These are phyloP conservation scores for Glycine latifolia DNA, from an alignment of 306 rosid genomes.

Conservation along the genomic window DNA sequence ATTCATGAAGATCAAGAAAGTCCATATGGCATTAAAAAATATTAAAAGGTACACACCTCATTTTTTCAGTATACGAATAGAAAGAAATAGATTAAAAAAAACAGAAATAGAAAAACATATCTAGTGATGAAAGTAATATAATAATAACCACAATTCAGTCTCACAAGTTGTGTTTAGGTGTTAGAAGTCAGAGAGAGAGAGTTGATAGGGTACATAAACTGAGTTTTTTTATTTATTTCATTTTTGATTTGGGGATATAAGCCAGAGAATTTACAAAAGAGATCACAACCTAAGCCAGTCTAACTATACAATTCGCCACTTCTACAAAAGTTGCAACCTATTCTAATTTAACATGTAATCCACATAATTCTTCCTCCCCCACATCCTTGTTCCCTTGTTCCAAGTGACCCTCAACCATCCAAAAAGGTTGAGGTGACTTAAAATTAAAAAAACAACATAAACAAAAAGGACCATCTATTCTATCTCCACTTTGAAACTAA, in stretches of 20 bases:
- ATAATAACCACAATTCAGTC: no score
- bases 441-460: constrained; percentile 10
- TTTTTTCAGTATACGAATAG: no score
- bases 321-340: constrained; percentile 52
- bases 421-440: constrained; percentile 41
- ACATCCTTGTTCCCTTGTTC: background rate
- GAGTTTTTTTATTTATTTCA: background rate
- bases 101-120: no score
- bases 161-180: background rate
- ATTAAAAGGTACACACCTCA: no score
- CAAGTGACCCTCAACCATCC: background rate
- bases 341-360: constrained; percentile 35
- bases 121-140: no score
- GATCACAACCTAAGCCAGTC: constrained; percentile 44
- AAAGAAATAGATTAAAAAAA: no score
- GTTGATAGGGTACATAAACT: constrained; percentile 28
- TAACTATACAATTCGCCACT: constrained; percentile 64
- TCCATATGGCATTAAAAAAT: no score
- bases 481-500: constrained; percentile 57
- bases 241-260: background rate
- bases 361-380: constrained; percentile 40
- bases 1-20: no score
- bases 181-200: background rate
- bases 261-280: constrained; percentile 47
- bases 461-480: background rate